Evolutionary conservation across 352 stramenopile species (phyloP).

Genomic region (Globisporangium takayamanum): DNA sequence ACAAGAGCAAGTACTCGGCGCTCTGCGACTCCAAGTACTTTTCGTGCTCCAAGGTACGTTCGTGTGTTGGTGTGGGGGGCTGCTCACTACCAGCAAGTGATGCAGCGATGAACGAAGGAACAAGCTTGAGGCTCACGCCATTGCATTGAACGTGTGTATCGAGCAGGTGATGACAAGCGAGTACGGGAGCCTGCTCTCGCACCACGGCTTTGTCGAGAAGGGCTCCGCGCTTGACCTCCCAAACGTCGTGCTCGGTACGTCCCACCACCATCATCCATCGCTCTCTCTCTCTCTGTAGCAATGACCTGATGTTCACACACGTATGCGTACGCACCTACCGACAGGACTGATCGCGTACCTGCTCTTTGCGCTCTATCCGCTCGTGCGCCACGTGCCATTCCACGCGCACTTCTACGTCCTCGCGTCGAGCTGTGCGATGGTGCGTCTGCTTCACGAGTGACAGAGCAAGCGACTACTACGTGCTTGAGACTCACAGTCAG

Average conservation of each 20-base stretch:
- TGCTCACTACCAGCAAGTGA: too few relatives aligned
- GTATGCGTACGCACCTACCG: background rate
- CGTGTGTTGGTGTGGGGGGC: too few relatives aligned
- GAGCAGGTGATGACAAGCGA: conserved; percentile 47
- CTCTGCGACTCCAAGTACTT: conserved; percentile 52
- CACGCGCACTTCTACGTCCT: conserved; percentile 43
- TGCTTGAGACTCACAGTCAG: background rate
- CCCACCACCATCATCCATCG: background rate
- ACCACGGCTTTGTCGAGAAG: conserved; percentile 31
- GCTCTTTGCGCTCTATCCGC: conserved; percentile 42
- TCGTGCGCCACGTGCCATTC: conserved; percentile 27
- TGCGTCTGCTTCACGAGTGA: conserved; percentile 9
- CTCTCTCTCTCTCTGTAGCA: background rate
- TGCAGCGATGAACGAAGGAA: too few relatives aligned
- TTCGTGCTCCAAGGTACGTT: conserved; percentile 43
- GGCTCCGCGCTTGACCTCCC: conserved; percentile 38
- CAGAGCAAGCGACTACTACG: background rate
- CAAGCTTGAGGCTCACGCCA: background rate
- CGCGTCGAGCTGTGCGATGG: conserved; percentile 26
- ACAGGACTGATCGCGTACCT: conserved; percentile 26
- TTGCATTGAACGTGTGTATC: background rate
- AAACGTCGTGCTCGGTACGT: conserved; percentile 39
- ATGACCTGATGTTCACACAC: background rate
- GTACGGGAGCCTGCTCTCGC: conserved; percentile 40
- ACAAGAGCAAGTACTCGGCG: conserved; percentile 31